Evolutionary conservation across 2,329 filamentous ascomycete genomes (phyloP), one percentile per base, ranked within the genome.

Genomic region (Venturia pyrina): DNA sequence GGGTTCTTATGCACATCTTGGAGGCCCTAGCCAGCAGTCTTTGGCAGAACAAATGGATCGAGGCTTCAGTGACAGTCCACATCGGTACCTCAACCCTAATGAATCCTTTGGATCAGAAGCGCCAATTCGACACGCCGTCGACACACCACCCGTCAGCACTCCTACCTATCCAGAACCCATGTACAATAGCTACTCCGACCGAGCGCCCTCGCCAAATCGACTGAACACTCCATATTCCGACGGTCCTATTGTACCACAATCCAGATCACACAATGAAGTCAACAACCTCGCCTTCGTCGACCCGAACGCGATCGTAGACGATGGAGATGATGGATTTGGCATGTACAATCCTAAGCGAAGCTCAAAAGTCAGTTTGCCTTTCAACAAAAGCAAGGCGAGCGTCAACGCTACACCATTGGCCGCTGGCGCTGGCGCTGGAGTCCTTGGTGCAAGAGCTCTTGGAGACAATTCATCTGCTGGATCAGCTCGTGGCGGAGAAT

Each of bases 321-420:
- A 97, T 72, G 91, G 90, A 37, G 93, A 96, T 72, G 93, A 96
- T 73, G 91, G 89, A 1, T 82, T 95, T 63, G 87, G 84, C 70
- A 78, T 67, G 75, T 63, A 77, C 74, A 61, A 73, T 71, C 76
- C 74, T 71, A 79, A 81, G 74, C 81, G 83, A 67, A 83, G 80
- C 69, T 87, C 88, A 44, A 83, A 88, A 74, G 76, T 88, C 44
- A 86, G 84, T 67, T 76, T 86, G 3, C 81, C 82, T 10, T 78
- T 69, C 57, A 70, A 68, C 63, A 72, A 80, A 48, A 79, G 81
- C 28, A 82, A 76, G 65, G 78, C 76, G 34, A 78, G 79, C 62
- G 78, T 78, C 44, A 83, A 81, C 21, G 82, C 71, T 7, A 74
- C 72, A 17, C 53, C 53, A 37, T 1, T 59, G 32, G 73, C 69